Base-by-base conservation (phyloP, 495 filamentous ascomycete species). In the Penicillium tannophilum region DNA sequence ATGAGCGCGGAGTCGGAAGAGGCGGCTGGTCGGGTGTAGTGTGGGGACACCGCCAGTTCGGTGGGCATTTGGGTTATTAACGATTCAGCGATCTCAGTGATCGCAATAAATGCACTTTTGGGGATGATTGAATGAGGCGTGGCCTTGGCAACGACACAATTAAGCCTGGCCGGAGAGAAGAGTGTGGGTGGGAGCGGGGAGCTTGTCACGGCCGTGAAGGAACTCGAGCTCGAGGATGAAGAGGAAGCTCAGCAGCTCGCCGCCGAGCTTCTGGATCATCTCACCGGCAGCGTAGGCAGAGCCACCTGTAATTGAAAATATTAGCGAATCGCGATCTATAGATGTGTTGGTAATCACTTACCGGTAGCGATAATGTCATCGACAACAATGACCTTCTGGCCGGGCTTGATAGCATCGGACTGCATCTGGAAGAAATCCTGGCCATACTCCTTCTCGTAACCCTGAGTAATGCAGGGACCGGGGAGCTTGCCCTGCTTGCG, bases 311-410 rank as follows among this genome's bases (percentile, higher is more conserved):
- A 42, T 35, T 23, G 4, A 41, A 41, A 41, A 42, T 23, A n/a
- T 47, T 12, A 60, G 39, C 28, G 24, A 36, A 30, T 23, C 17
- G 23, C 26, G 12, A 28, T 17, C 12, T 24, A 31, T n/a, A 16
- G 46, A 31, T 2, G 26, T 14, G 20, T 28, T 48, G 24, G 26
- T 43, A 5, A 46, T 23, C 20, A 73, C 87, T 72, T 81, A 96
- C 94, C 94, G 60, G 94, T 99, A 35, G 94, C 94, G 75, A 99
- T 98, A 66, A 99, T 93, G 72, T 99, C 94, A 71, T 99, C 94
- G 43, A 99, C 89, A 50, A 99, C 82, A 59, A 99, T 74, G 19
- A 97, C 93, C 70, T 86, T 88, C 82, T 96, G 91, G 19, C 93
- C 95, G 41, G 84, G 81, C 80, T 90, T 89, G 67, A 98, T 86